These are phyloP conservation scores for Phialocephala subalpina DNA, from an alignment of 2,329 filamentous ascomycete genomes.

Conservation along the genomic window DNA sequence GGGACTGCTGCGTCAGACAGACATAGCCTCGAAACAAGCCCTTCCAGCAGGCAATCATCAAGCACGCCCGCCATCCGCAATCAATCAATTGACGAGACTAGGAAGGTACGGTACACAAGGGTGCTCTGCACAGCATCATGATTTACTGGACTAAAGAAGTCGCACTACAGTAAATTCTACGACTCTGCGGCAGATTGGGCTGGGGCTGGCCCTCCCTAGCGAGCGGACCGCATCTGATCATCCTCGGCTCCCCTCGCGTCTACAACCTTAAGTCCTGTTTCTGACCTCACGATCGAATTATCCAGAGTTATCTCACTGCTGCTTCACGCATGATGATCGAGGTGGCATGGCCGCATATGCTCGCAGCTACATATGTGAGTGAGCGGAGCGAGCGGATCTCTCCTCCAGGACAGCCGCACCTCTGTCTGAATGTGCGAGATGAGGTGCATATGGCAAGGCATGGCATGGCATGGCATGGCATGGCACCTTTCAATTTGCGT, in stretches of 20 bases:
- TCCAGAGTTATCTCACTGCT: conserved; percentile 3
- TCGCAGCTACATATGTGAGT: conserved; percentile 14
- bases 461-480: background rate
- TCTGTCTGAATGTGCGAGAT: conserved; percentile 22
- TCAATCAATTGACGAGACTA: background rate
- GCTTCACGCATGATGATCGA: background rate
- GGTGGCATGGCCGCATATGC: conserved; percentile 10
- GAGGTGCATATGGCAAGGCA: conserved; percentile 27
- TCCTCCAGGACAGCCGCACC: conserved; percentile 3
- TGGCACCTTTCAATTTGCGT: conserved; percentile 9
- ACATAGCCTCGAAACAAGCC: conserved; percentile 8
- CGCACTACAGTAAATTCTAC: conserved; percentile 1
- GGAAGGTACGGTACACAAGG: background rate
- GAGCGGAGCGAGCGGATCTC: conserved; percentile 23
- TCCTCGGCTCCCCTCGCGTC: conserved; percentile 9
- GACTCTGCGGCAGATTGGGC: background rate
- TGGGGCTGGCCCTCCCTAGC: background rate
- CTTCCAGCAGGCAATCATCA: background rate
- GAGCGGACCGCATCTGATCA: background rate
- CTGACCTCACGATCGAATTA: background rate
- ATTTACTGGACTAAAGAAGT: background rate
- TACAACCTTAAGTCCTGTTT: conserved; percentile 2
- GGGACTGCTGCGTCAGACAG: conserved; percentile 1
- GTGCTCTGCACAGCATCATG: background rate
- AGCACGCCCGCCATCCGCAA: background rate